Conservation (phyloP, 768 basidiomycete genomes). For the Tulasnella calospora region DNA sequence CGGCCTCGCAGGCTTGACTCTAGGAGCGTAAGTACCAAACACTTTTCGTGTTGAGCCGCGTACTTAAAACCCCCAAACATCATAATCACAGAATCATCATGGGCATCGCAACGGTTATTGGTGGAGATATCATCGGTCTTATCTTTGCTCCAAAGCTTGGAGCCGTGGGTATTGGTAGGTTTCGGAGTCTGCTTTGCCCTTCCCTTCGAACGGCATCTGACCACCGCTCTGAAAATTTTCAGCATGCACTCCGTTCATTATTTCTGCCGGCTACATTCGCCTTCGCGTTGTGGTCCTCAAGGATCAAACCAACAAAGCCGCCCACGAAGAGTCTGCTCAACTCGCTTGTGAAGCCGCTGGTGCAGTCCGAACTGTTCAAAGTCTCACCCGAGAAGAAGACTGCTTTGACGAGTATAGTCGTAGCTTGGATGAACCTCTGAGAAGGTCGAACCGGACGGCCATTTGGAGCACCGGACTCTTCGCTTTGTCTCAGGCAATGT, state of each 20-base stretch:
- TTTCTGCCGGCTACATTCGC: constrained; percentile 80
- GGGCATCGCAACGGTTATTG: constrained; percentile 60
- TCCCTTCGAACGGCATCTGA: not conserved
- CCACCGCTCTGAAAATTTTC: not conserved
- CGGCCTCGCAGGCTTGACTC: constrained; percentile 79
- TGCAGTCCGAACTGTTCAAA: constrained; percentile 85
- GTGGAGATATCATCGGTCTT: constrained; percentile 67
- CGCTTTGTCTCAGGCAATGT: constrained; percentile 66
- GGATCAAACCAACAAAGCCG: constrained; percentile 72
- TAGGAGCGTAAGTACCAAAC: constrained; percentile 49
- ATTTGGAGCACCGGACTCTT: constrained; percentile 63
- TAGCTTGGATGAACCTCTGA: constrained; percentile 67
- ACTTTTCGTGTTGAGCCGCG: not conserved
- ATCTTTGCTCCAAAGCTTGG: constrained; percentile 71
- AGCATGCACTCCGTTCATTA: constrained; percentile 65
- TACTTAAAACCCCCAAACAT: constrained; percentile 31
- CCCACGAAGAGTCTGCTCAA: constrained; percentile 78
- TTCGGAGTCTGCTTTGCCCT: no score
- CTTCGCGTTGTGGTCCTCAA: constrained; percentile 86
- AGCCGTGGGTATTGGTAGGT: constrained; percentile 72
- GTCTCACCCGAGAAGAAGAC: constrained; percentile 80
- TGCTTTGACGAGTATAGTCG: constrained; percentile 62
- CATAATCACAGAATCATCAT: constrained; percentile 68
- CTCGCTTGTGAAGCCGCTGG: constrained; percentile 88
- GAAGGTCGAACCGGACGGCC: constrained; percentile 56